Evolutionary conservation across 257 asterid species (phyloP).

Genomic region (Fraxinus anomala): DNA sequence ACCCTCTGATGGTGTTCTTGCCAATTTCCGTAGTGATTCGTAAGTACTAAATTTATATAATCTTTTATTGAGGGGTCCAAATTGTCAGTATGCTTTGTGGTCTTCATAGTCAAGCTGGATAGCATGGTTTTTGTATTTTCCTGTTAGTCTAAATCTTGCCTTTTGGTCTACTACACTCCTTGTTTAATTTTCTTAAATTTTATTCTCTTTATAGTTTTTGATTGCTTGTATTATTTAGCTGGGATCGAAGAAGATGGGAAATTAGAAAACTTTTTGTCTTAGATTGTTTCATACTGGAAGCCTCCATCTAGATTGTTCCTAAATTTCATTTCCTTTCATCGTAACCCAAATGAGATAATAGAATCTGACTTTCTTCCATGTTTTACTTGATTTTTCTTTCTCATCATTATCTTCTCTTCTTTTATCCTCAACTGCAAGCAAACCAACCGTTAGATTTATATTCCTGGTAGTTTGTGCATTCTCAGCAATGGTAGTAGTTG

Average conservation of each 20-base stretch:
- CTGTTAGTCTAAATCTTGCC: background rate
- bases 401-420: constrained; percentile 3
- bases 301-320: background rate
- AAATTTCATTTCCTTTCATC: background rate
- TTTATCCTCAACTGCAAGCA: constrained; percentile 1
- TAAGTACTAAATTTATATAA: constrained; percentile 42
- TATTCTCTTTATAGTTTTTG: background rate
- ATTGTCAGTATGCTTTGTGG: constrained; percentile 16
- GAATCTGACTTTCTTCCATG: constrained; percentile 1
- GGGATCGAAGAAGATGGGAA: background rate
- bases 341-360: constrained; percentile 11
- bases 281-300: background rate
- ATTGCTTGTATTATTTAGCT: background rate
- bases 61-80: background rate
- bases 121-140: constrained; percentile 5
- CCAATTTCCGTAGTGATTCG: constrained; percentile 70
- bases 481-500: constrained; percentile 7
- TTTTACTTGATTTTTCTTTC: constrained; percentile 7
- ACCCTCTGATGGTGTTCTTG: constrained; percentile 84
- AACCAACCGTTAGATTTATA: constrained; percentile 2
- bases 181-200: background rate
- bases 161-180: background rate
- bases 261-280: background rate
- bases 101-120: background rate
- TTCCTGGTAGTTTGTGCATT: background rate